A percentile compares a stretch with the other conserved stretches of the same genome.
Conservation (phyloP, 176 grass and related monocot species). For the Bothriochloa decipiens region DNA sequence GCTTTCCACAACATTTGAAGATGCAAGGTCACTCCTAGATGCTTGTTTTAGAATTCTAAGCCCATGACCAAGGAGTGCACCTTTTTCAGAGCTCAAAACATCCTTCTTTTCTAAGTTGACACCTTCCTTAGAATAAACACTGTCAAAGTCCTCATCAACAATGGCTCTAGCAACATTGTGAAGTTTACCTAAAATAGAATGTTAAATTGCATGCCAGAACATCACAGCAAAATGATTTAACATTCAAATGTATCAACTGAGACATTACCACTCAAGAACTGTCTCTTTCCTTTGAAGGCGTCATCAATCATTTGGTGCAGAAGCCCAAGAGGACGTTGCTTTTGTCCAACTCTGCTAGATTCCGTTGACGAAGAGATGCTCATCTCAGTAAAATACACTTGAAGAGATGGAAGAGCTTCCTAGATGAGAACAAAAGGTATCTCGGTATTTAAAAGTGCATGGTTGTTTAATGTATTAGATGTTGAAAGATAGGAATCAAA, state of each 20-base stretch:
- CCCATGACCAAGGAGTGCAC: conserved; percentile 76
- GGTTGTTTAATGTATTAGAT: conserved; percentile 22
- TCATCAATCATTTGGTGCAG: conserved; percentile 98
- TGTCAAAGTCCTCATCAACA: conserved; percentile 81
- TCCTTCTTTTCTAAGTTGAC: conserved; percentile 58
- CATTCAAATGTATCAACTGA: conserved; percentile 40
- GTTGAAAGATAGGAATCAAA: conserved; percentile 26
- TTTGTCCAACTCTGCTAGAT: conserved; percentile 84
- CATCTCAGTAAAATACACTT: conserved; percentile 63
- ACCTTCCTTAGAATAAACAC: conserved; percentile 58
- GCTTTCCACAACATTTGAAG: conserved; percentile 54
- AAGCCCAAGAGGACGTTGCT: conserved; percentile 89
- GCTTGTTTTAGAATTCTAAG: conserved; percentile 69
- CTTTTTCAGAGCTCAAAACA: conserved; percentile 68
- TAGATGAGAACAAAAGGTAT: conserved; percentile 49
- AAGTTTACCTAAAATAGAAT: conserved; percentile 78
- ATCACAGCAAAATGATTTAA: conserved; percentile 40
- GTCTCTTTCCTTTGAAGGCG: conserved; percentile 89
- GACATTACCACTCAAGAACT: conserved; percentile 87
- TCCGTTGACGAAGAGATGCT: conserved; percentile 65
- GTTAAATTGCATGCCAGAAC: conserved; percentile 35
- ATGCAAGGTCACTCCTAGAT: conserved; percentile 43
- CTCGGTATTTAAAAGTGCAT: conserved; percentile 29
- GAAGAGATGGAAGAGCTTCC: conserved; percentile 74
- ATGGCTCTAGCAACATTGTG: conserved; percentile 98